These are phyloP conservation scores for Akanthomyces muscarius DNA, from an alignment of 2,329 filamentous ascomycete species.

Conservation along the genomic window DNA sequence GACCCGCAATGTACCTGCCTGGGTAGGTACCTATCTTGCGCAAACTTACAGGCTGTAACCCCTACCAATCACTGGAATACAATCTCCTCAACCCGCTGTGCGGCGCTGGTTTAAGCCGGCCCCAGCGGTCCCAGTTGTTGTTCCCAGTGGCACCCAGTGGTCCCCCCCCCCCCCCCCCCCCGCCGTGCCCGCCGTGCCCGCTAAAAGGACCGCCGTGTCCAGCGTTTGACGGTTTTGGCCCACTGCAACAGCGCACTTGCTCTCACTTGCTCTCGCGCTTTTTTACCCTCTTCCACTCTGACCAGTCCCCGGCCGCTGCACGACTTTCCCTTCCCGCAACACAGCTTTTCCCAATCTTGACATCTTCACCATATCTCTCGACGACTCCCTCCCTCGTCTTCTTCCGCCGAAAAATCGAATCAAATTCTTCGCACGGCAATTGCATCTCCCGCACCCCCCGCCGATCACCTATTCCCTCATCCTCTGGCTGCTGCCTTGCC, in stretches of 20 bases:
- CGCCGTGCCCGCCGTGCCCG: slow-evolving; percentile 8
- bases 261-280: not conserved
- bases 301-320: slow-evolving; percentile 7
- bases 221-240: slow-evolving; percentile 6
- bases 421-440: not conserved
- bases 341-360: not conserved
- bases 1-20: not conserved
- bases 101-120: not conserved
- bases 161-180: not conserved
- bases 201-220: not conserved
- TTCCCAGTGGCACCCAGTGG: not conserved
- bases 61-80: not conserved
- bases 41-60: not conserved
- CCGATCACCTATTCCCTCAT: not conserved
- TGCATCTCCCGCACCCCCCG: not conserved
- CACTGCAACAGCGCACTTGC: not conserved
- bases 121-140: not conserved
- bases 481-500: not conserved
- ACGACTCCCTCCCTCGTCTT: not conserved
- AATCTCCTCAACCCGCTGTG: not conserved
- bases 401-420: not conserved
- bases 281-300: not conserved
- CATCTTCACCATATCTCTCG: not conserved
- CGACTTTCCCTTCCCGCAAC: slow-evolving; percentile 14
- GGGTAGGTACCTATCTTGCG: not conserved